Percentiles rank a stretch among this genome's conserved stretches.
Evolutionary conservation across 768 basidiomycete genomes (phyloP).

Genomic region (Kwoniella sp.): DNA sequence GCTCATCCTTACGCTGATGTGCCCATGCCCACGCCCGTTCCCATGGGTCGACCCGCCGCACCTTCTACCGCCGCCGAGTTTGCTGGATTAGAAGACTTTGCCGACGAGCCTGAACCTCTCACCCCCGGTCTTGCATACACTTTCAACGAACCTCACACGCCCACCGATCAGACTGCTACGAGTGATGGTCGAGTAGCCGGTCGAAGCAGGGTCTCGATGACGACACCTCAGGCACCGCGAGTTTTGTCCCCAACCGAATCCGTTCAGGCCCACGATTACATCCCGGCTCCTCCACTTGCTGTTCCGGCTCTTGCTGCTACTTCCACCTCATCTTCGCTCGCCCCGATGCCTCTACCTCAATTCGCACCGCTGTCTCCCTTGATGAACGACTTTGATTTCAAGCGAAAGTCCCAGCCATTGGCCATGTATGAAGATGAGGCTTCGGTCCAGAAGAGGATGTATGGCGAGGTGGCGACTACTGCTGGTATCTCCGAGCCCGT

Average conservation of each 20-base stretch:
- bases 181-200: background rate
- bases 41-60: conserved; percentile 42
- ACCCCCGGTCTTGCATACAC: conserved; percentile 22
- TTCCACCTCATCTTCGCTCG: conserved; percentile 5
- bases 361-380: conserved; percentile 36
- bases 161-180: background rate
- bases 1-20: conserved; percentile 10
- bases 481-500: conserved; percentile 44
- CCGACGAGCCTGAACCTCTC: conserved; percentile 30
- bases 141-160: conserved; percentile 18
- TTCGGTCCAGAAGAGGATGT: conserved; percentile 41
- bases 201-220: conserved; percentile 24
- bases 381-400: conserved; percentile 30
- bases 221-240: conserved; percentile 10
- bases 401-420: conserved; percentile 33
- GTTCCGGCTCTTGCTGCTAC: conserved; percentile 10
- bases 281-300: conserved; percentile 13
- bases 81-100: conserved; percentile 40
- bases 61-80: conserved; percentile 35
- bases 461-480: conserved; percentile 39
- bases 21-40: conserved; percentile 29
- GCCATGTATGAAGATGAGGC: conserved; percentile 38
- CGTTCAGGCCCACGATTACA: conserved; percentile 7
- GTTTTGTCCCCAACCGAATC: conserved; percentile 11
- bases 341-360: conserved; percentile 30